Base-by-base conservation (phyloP, 495 filamentous ascomycete genomes). In the Aspergillus steynii region DNA sequence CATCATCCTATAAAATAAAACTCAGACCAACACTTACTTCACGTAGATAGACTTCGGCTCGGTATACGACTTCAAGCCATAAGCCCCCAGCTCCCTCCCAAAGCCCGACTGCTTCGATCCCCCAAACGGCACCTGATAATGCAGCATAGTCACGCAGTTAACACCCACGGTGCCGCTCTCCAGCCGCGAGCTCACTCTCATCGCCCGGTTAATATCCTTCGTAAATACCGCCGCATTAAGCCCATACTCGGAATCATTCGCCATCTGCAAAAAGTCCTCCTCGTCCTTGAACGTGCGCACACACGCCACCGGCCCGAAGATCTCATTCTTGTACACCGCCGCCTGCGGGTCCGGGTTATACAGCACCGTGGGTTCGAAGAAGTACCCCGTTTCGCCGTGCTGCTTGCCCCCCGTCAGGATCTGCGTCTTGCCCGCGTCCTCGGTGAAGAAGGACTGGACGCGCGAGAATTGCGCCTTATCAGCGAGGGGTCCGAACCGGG, bases 51-150 rank as follows among this genome's bases (percentile, higher is more conserved):
- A 5, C 48, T 50, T 50, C 27, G 48, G 48, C 27, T 50, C 48
- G 6, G 48, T 50, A 50, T 50, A 50, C 48, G 48, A 50, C 48
- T 50, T 25, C 7, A 50, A 10, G 6, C 48, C 48, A 25, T 28
- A 50, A 4, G 5, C 27, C 27, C 90, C 90, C 50, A 93, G 70
- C 79, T 94, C 91, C 28, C 91, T 76, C 3, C 93, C 93, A 67
- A 96, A 88, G 31, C 93, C 93, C 61, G 86, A 90, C 80, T 93
- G 88, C 79, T 96, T 96, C 59, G 95, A 89, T 1, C 93, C 93
- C 28, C 93, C 93, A 73, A 96, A 95, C 14, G 90, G 91, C 47
- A 93, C 83, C 34, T 88, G 70, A 61, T 80, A 86, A 65, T 89
- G n/a, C 3, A 50, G 1, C 56, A 50, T 34, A 6, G 56, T 10